Base-by-base conservation (phyloP, 257 asterid species). In the Solanum medicagineum region DNA sequence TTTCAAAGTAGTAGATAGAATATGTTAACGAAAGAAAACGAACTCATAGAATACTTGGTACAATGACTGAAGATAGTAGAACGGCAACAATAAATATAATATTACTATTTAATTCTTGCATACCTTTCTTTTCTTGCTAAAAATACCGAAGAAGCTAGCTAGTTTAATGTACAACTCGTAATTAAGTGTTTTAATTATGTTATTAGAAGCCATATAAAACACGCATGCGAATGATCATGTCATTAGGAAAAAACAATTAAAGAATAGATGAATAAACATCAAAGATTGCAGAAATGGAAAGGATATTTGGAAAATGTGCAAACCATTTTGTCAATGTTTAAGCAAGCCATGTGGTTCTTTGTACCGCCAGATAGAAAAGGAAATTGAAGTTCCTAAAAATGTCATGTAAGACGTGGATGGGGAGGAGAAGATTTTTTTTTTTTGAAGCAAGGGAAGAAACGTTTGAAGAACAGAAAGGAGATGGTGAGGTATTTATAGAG, bases 321-420 rank as follows among this genome's bases (percentile, higher is more conserved):
- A 75, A 90, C 93, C 93, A 83, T 53, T 54, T 83, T 83, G 10
- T 69, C 49, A 68, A 87, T 53, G 71, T 71, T 87, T 79, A 86
- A 89, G 90, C 88, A 87, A 65, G 89, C 84, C 87, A 86, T 87
- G 77, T 60, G 57, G 68, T 62, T 84, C 84, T 73, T 84, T n/a
- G 47, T 22, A 45, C 47, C 36, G 36, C 36, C 83, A 79, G 81
- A n/a, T 59, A 59, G 66, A n/a, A 59, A 59, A 13, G 56, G 49
- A 70, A 32, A 80, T 53, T 68, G 57, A 45, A 44, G 11, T 22
- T 45, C 40, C 57, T n/a, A 19, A 22, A 73, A 73, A 73, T 45
- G 81, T 73, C 7, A 49, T 10, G 24, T 22, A 60, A 44, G 2
- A 26, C 40, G 71, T 8, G 36, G 36, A 32, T 32, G 44, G 9